These are phyloP conservation scores for Alternaria triticimaculans DNA, from an alignment of 2,329 filamentous ascomycete species.

Conservation along the genomic window DNA sequence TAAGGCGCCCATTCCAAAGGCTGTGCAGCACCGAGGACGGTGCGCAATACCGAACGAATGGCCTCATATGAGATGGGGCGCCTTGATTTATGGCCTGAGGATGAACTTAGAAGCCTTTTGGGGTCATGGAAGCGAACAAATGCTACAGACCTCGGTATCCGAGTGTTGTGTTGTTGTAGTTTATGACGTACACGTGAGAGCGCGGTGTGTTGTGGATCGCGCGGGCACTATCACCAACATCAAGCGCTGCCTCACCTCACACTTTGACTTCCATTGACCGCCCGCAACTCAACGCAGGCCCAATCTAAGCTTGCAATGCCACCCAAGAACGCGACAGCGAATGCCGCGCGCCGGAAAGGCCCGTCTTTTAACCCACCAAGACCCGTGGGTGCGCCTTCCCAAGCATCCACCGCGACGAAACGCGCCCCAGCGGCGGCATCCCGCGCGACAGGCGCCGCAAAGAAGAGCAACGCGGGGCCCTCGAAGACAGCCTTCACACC, in stretches of 20 bases:
- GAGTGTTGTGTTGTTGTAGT: background rate
- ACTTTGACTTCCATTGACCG: background rate
- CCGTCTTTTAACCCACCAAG: constrained; percentile 48
- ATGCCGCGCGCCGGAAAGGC: constrained; percentile 35
- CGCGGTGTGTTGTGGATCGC: background rate
- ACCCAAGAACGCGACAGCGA: constrained; percentile 30
- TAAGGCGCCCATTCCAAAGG: background rate
- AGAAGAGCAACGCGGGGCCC: constrained; percentile 24
- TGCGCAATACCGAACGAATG: background rate
- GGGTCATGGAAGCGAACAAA: background rate
- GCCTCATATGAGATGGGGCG: background rate
- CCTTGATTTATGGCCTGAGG: background rate
- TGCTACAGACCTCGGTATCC: background rate
- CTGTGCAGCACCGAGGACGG: background rate
- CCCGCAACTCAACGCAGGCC: background rate
- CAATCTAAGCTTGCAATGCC: constrained; percentile 25
- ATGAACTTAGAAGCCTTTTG: background rate
- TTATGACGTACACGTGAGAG: constrained; percentile 15
- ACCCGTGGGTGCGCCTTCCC: constrained; percentile 36
- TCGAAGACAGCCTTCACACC: constrained; percentile 28
- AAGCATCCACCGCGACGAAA: constrained; percentile 28
- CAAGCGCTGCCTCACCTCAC: background rate
- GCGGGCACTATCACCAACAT: constrained; percentile 2
- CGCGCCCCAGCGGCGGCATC: constrained; percentile 21
- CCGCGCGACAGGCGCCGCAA: constrained; percentile 15